These are phyloP conservation scores for Ophiostoma quercus DNA, from an alignment of 2,329 filamentous ascomycete species.

Conservation along the genomic window DNA sequence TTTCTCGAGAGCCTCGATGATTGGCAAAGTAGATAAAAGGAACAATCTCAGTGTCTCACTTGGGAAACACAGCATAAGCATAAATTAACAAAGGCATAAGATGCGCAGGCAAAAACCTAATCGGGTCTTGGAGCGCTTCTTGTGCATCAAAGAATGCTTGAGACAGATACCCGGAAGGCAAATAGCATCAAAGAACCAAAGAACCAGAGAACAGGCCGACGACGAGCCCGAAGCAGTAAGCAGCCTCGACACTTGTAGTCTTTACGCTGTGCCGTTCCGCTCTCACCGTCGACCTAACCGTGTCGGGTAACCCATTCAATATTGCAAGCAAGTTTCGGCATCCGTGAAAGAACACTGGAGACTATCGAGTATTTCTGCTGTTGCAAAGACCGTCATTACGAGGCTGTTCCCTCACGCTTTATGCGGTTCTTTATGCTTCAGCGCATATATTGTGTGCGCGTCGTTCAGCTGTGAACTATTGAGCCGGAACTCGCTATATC, in stretches of 20 bases:
- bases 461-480: background rate
- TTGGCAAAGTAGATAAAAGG: conserved; percentile 1
- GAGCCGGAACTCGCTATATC: background rate
- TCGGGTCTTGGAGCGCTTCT: background rate
- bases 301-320: background rate
- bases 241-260: too few species aligned
- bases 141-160: background rate
- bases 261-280: too few species aligned
- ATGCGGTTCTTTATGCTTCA: background rate
- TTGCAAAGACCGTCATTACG: background rate
- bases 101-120: background rate
- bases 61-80: too few species aligned
- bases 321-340: conserved; percentile 5
- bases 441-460: background rate
- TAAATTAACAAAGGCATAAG: too few species aligned
- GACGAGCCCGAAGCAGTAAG: background rate
- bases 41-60: background rate
- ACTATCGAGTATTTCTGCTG: conserved; percentile 8
- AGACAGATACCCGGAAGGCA: background rate
- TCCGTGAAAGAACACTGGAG: background rate
- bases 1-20: background rate
- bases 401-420: background rate
- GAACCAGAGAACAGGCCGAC: background rate
- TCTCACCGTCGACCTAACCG: background rate
- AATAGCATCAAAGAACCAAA: background rate